Percentiles rank a stretch among this genome's conserved stretches.
phyloP scores from a whole-genome alignment of 495 filamentous ascomycete genomes.

The Penicillium verhagenii region DNA sequence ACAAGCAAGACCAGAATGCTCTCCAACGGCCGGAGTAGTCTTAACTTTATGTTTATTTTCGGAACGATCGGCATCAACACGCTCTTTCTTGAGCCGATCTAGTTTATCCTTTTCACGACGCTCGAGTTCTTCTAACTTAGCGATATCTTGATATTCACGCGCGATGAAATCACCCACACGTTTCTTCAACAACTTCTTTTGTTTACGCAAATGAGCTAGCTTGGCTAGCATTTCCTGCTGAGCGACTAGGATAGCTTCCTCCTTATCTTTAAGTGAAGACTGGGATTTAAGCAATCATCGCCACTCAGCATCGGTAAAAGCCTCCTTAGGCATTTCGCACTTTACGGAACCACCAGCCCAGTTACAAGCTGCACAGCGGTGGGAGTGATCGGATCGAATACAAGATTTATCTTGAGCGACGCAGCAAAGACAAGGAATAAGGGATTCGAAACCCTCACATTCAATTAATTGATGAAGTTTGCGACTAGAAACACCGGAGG shows the following conservation, averaged over 20 bases:
- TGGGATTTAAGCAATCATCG: not conserved
- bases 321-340: not conserved
- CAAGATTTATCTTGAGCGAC: not conserved
- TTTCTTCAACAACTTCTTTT: not conserved
- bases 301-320: not conserved
- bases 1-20: too few relatives aligned
- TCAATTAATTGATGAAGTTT: not conserved
- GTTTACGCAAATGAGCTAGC: not conserved
- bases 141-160: too few relatives aligned
- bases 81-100: too few relatives aligned
- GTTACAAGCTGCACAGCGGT: not conserved
- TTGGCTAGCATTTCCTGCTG: too few relatives aligned
- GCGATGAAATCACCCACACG: too few relatives aligned
- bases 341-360: not conserved
- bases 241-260: not conserved
- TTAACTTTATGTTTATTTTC: too few relatives aligned
- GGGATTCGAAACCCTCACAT: not conserved
- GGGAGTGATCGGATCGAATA: not conserved
- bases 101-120: too few relatives aligned
- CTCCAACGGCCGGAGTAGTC: not conserved
- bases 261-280: not conserved
- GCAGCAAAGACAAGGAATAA: not conserved
- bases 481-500: too few relatives aligned
- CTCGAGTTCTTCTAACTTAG: too few relatives aligned
- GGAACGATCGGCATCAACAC: too few relatives aligned